Evolutionary conservation across 495 filamentous ascomycete genomes (phyloP).

Genomic region (Bacidia gigantensis): DNA sequence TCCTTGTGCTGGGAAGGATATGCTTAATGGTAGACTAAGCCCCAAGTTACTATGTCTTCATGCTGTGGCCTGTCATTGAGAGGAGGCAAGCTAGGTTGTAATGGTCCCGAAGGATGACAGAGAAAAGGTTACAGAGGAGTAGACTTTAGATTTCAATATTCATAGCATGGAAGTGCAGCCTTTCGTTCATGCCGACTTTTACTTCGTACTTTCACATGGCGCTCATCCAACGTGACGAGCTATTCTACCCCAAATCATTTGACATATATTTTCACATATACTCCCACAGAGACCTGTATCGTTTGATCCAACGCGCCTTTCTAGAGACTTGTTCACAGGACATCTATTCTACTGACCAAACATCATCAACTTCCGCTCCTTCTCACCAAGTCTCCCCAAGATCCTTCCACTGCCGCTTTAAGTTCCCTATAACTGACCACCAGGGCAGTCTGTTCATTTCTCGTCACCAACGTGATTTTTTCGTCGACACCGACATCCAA

Average conservation of each 20-base stretch:
- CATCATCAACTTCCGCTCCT: neutral
- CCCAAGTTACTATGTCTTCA: too few relatives aligned
- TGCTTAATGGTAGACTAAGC: too few relatives aligned
- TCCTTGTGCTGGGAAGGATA: too few relatives aligned
- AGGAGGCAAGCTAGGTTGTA: too few relatives aligned
- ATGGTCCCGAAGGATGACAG: too few relatives aligned
- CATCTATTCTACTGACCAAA: neutral
- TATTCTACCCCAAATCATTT: neutral
- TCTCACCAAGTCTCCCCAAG: constrained; percentile 65
- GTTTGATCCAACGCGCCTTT: neutral
- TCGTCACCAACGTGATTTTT: constrained; percentile 67
- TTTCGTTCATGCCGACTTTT: too few relatives aligned
- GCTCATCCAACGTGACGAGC: too few relatives aligned
- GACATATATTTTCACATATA: neutral
- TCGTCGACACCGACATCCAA: constrained; percentile 84
- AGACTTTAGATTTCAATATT: too few relatives aligned
- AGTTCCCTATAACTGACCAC: constrained; percentile 79
- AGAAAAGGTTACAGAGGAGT: too few relatives aligned
- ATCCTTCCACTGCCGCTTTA: constrained; percentile 59
- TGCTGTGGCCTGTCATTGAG: too few relatives aligned
- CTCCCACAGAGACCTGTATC: neutral
- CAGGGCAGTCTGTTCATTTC: constrained; percentile 77
- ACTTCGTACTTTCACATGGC: too few relatives aligned
- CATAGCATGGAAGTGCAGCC: too few relatives aligned
- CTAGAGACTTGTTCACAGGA: neutral